phyloP scores from a whole-genome alignment of 2,329 filamentous ascomycete species.

The Zymoseptoria crescenta region DNA sequence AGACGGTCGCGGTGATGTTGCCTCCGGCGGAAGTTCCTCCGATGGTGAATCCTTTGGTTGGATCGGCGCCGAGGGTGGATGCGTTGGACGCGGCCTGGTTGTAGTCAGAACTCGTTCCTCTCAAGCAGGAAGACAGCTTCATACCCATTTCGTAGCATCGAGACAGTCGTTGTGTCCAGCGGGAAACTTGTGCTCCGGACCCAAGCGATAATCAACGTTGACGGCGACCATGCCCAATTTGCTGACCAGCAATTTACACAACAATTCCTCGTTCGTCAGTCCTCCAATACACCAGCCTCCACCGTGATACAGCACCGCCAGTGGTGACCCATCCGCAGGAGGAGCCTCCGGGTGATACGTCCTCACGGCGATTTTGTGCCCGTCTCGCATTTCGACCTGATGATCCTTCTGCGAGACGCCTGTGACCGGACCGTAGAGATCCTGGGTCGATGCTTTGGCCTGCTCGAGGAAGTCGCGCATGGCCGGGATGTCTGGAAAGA shows the following conservation, averaged over 20 bases:
- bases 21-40: conserved; percentile 46
- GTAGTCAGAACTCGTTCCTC: not conserved
- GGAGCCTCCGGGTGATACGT: conserved; percentile 20
- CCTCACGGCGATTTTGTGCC: conserved; percentile 27
- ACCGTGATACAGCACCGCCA: conserved; percentile 38
- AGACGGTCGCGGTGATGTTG: conserved; percentile 43
- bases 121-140: not conserved
- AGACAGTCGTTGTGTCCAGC: conserved; percentile 42
- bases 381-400: conserved; percentile 30
- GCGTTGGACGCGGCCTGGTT: conserved; percentile 32
- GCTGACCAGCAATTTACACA: conserved; percentile 34
- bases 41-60: conserved; percentile 42
- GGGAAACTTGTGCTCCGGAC: conserved; percentile 46
- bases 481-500: conserved; percentile 16
- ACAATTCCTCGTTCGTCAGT: conserved; percentile 36
- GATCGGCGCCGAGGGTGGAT: conserved; percentile 32
- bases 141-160: conserved; percentile 39
- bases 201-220: conserved; percentile 46
- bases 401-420: conserved; percentile 35
- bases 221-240: conserved; percentile 37
- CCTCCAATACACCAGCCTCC: conserved; percentile 41
- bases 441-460: conserved; percentile 12
- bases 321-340: conserved; percentile 14
- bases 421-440: conserved; percentile 5
- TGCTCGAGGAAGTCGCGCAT: conserved; percentile 16